Evolutionary conservation across 306 rosid genomes (phyloP), one percentile per base, ranked within the genome.

Genomic region (Oemleria cerasiformis): DNA sequence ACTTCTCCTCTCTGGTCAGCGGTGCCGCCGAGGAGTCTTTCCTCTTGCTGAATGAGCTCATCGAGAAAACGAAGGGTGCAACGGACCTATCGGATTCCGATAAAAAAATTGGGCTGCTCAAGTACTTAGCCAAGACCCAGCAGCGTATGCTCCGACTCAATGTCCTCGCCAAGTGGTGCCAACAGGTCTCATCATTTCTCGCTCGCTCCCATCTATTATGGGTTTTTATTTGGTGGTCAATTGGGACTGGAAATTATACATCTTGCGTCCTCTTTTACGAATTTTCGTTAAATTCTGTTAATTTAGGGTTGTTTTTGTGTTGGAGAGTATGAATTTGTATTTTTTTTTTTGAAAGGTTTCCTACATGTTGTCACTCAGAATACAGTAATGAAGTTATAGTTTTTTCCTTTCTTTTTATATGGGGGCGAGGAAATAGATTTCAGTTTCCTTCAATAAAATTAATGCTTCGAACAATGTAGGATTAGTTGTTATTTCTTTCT

Each of bases 81-180:
- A 65, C 66, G 65, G 91, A 88, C 56, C 83, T 80, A 10, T 88
- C 96, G 40, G 99, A 94, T 68, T 77, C 92, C 23, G 97, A 94
- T 42, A 94, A 86, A 91, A 94, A 89, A 76, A 81, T 91, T 67
- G 81, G 75, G 80, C 77, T 94, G 68, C 96, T 94, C 71, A 94
- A 94, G 84, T 89, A 86, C 80, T 78, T 94, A 13, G 83, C 65
- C 83, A 94, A 94, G 90, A 94, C 99, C 61, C 97, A 88, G 73
- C 99, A 94, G 82, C 88, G 99, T 8, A 89, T 94, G 96, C 91
- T 94, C 66, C 88, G 99, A 10, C 99, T 94, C 84, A 85, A 91
- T 82, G 99, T 90, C 63, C 89, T 94, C 59, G 81, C 99, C 70
- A 91, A 91, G 80, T 94, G 99, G 99, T 94, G 96, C 72, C 97